Percentiles rank a stretch among this genome's conserved stretches.
Conservation (phyloP, 352 stramenopile species). For the Halophytophthora batemanensis region DNA sequence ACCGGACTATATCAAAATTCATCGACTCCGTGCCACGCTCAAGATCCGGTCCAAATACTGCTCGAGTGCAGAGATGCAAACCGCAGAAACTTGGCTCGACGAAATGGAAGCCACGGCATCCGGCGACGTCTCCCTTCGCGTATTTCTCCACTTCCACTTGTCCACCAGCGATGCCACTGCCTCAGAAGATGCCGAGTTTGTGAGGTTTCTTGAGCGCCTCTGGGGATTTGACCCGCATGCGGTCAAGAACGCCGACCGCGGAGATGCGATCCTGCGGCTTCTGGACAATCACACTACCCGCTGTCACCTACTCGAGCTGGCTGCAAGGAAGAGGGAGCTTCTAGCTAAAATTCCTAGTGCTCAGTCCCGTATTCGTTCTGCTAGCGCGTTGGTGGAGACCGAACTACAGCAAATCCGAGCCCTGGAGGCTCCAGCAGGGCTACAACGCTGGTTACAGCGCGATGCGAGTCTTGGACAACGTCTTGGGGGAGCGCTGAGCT, state of each 20-base stretch:
- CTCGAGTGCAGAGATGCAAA: slow-evolving; percentile 29
- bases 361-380: slow-evolving; percentile 18
- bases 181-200: slow-evolving; percentile 58
- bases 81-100: slow-evolving; percentile 35
- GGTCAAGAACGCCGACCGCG: slow-evolving; percentile 26
- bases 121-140: slow-evolving; percentile 26
- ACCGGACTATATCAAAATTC: slow-evolving; percentile 39
- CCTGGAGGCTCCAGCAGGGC: slow-evolving; percentile 16
- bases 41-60: slow-evolving; percentile 49
- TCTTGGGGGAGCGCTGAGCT: slow-evolving; percentile 10
- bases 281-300: slow-evolving; percentile 35
- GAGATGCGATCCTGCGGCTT: slow-evolving; percentile 20
- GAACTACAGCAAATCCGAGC: slow-evolving; percentile 21
- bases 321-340: slow-evolving; percentile 25
- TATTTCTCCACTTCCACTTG: slow-evolving; percentile 49
- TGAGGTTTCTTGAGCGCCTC: slow-evolving; percentile 54
- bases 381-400: slow-evolving; percentile 8
- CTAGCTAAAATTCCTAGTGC: slow-evolving; percentile 22
- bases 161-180: slow-evolving; percentile 41
- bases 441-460: slow-evolving; percentile 22
- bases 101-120: neutral
- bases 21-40: slow-evolving; percentile 41
- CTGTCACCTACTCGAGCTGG: slow-evolving; percentile 13
- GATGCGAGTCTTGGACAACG: slow-evolving; percentile 11
- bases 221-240: slow-evolving; percentile 45